Percentiles rank a stretch among this genome's conserved stretches.
Conservation (phyloP, 345 rosid species). For the Moringa oleifera region DNA sequence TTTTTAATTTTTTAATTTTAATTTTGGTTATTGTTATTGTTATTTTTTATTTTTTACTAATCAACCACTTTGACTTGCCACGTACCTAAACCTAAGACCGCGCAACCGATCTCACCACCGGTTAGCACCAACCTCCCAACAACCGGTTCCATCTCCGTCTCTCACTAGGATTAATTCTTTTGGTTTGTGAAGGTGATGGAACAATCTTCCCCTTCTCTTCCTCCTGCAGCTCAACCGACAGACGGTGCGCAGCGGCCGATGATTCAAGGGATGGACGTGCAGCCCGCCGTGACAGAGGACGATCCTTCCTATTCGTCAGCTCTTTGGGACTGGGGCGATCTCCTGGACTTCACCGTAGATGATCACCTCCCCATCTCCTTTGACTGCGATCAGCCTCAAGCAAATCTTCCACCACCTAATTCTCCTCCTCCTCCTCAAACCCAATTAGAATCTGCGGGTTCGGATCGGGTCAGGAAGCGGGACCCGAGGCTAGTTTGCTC, state of each 20-base stretch:
- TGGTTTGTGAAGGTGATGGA: background rate
- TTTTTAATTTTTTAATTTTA: too few relatives aligned
- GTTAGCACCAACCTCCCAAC: conserved; percentile 9
- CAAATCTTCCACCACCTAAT: conserved; percentile 2
- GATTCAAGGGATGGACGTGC: conserved; percentile 33
- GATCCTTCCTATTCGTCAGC: conserved; percentile 39
- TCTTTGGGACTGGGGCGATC: conserved; percentile 81
- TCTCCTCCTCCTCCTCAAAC: conserved; percentile 22
- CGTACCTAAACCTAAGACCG: too few relatives aligned
- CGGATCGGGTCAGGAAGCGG: conserved; percentile 72
- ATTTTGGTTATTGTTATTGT: too few relatives aligned
- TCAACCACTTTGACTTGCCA: too few relatives aligned
- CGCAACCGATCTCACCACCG: background rate
- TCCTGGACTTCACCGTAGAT: conserved; percentile 69
- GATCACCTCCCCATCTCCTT: conserved; percentile 45
- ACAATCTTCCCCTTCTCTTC: conserved; percentile 1
- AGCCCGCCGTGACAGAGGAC: conserved; percentile 28
- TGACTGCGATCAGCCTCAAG: conserved; percentile 22
- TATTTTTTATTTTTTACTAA: too few relatives aligned
- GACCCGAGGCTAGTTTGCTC: conserved; percentile 85
- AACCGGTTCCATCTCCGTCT: background rate
- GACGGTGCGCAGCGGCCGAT: background rate
- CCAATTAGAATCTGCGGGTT: conserved; percentile 15
- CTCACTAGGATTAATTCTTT: conserved; percentile 1
- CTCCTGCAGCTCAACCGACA: background rate